Base-by-base conservation (phyloP, 1,284 basidiomycete genomes). In the Anthracocystis panici-leucophaei region DNA sequence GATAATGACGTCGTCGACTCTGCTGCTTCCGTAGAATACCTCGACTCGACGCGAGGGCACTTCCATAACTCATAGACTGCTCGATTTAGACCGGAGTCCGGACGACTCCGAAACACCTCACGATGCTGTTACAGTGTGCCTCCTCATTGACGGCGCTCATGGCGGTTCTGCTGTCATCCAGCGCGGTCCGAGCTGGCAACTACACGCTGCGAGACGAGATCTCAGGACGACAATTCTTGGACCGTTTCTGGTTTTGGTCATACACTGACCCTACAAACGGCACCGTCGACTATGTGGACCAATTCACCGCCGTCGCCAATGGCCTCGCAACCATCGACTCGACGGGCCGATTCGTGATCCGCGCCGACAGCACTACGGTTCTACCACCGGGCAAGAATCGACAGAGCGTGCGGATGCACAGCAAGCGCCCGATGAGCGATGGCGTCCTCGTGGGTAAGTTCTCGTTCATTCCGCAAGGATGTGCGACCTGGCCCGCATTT, bases 401-500 rank as follows among this genome's bases (percentile, higher is more conserved):
- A 25, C 58, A 52, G 14, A 69, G 69, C 27, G 68, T 78, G 0
- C 69, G 78, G 3, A 49, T 78, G 23, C 78, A 79, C 50, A 74
- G 73, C 50, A 71, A 73, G 2, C 50, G 67, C 18, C 21, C 57
- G 50, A 65, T 78, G 35, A 62, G 67, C 6, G 79, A 81, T 27
- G 75, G 75, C 12, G 46, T 81, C 20, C 50, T 77, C 29, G 75
- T 79, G 3, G 63, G 65, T 29, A 77, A 77, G 40, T 67, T 71
- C 38, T 48, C 51, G 6, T 61, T 56, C 50, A 77, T 78, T 62
- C 78, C 77, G 0, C 64, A 66, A 23, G 79, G 79, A 4, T 81
- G 79, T 48, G 75, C 57, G 8, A 76, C 76, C 1, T 84, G 82
- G 82, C 82, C 82, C 0, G 82, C 82, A 4, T 76, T 83, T 21